Percentiles rank a stretch among this genome's conserved stretches.
Evolutionary conservation across 2,329 filamentous ascomycete species (phyloP).

Genomic region (Hypoxylon sp.): DNA sequence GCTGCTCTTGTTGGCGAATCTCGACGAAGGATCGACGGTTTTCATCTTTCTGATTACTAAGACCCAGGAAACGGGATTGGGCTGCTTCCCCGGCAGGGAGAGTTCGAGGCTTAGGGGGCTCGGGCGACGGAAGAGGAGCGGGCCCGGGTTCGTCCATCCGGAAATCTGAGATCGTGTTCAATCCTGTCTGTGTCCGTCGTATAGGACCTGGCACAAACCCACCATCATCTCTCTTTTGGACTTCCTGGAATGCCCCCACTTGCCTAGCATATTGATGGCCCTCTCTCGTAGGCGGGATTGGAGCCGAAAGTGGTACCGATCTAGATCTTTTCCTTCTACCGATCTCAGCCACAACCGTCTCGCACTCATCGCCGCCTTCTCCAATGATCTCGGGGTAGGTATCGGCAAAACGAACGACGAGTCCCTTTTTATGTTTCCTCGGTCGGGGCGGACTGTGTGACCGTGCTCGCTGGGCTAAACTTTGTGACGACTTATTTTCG

Average conservation of each 20-base stretch:
- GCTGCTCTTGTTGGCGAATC: constrained; percentile 72
- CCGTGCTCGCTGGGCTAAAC: constrained; percentile 61
- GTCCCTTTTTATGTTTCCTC: constrained; percentile 72
- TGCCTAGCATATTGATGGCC: constrained; percentile 49
- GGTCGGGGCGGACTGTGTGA: constrained; percentile 63
- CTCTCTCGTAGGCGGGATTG: constrained; percentile 54
- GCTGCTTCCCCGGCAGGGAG: constrained; percentile 55
- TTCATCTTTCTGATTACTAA: constrained; percentile 62
- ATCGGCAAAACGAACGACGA: constrained; percentile 82
- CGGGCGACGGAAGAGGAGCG: constrained; percentile 39
- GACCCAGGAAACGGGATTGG: constrained; percentile 56
- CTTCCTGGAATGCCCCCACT: constrained; percentile 47
- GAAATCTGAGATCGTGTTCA: constrained; percentile 55
- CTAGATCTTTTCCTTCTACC: constrained; percentile 68
- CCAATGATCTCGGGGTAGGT: constrained; percentile 86
- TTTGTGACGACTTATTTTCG: constrained; percentile 61
- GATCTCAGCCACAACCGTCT: constrained; percentile 79
- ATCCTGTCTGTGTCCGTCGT: constrained; percentile 72
- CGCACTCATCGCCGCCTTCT: constrained; percentile 90
- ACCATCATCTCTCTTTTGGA: constrained; percentile 54
- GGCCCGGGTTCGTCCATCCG: constrained; percentile 38
- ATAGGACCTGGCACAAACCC: constrained; percentile 69
- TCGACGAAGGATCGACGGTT: constrained; percentile 72
- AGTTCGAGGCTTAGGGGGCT: constrained; percentile 48
- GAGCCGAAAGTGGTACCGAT: constrained; percentile 55